Evolutionary conservation across 306 rosid genomes (phyloP), one percentile per base, ranked within the genome.

Genomic region (Leucaena leucocephala): DNA sequence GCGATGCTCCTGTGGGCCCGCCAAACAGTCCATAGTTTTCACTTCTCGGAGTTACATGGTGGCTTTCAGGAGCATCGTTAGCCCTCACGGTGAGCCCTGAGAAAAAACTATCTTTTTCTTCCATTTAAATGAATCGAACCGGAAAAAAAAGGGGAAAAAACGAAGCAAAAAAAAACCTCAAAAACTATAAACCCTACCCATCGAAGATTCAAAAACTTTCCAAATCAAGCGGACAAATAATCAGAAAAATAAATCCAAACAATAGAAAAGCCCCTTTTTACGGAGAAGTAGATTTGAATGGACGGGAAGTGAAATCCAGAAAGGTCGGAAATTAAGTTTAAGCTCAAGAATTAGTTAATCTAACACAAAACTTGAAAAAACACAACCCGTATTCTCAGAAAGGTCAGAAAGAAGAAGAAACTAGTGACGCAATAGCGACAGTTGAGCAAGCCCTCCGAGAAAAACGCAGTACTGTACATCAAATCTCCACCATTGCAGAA

Each of bases 401-500:
- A 73, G 67, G 73, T 33, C 55, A 33, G 70, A 65, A 78, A 61
- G 85, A 68, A 46, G 84, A 85, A 82, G 48, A 85, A 77, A 79
- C 71, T 75, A 73, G 81, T 19, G 82, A 77, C 80, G 75, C 59
- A 81, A 80, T 15, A 46, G 66, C 75, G 52, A 13, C 81, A 63
- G 59, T 62, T 71, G 83, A 66, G 66, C 46, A 57, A 77, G 77
- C 67, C 64, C 76, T 55, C 72, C 50, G 76, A 82, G 55, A 71
- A 72, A 78, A 16, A 77, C 83, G 84, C 21, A 76, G 61, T 61
- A 54, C 74, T 49, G 87, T 66, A 42, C 78, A 79, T 82, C 64
- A 85, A 79, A 77, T 49, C 80, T 83, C 83, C 90, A 68, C 97
- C 94, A 90, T 90, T 91, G 82, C 68, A 84, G 86, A 64, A 63